Percentiles rank a stretch among this genome's conserved stretches.
These are phyloP conservation scores for Musa troglodytarum DNA, from an alignment of 176 grass and related monocot genomes.

Conservation along the genomic window DNA sequence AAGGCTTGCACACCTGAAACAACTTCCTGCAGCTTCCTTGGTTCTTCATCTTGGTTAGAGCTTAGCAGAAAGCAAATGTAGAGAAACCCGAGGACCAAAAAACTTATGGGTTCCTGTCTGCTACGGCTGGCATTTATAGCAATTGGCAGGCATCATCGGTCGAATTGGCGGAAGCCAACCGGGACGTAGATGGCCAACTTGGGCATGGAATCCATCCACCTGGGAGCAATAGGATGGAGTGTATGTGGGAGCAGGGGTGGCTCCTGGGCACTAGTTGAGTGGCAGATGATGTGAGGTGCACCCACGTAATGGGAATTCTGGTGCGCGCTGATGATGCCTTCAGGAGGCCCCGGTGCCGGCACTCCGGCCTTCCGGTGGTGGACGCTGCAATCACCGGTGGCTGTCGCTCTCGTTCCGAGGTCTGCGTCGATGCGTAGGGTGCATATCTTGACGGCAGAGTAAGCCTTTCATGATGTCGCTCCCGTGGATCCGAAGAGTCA, in stretches of 20 bases:
- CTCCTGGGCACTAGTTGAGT: background rate
- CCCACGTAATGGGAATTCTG: background rate
- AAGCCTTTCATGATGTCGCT: background rate
- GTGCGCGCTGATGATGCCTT: background rate
- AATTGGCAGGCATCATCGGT: too few species aligned
- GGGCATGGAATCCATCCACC: too few species aligned
- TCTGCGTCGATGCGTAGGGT: background rate
- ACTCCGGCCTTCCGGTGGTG: too few species aligned
- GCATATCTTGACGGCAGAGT: background rate
- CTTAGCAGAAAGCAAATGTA: background rate
- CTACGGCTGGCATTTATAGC: background rate
- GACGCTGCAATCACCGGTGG: too few species aligned
- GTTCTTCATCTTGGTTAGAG: background rate
- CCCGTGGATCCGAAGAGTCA: background rate
- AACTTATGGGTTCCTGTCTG: background rate
- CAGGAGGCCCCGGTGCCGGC: background rate
- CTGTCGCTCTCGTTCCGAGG: too few species aligned
- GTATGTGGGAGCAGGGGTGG: background rate
- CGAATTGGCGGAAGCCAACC: background rate
- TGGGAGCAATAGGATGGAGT: background rate
- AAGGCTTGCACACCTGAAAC: slow-evolving; percentile 63
- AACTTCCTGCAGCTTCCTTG: slow-evolving; percentile 25
- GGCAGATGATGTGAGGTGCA: background rate
- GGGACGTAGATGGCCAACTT: too few species aligned
- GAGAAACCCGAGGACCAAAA: background rate